Evolutionary conservation across 176 grass and related monocot genomes (phyloP), one percentile per base, ranked within the genome.

Genomic region (Tillandsia fasciculata): DNA sequence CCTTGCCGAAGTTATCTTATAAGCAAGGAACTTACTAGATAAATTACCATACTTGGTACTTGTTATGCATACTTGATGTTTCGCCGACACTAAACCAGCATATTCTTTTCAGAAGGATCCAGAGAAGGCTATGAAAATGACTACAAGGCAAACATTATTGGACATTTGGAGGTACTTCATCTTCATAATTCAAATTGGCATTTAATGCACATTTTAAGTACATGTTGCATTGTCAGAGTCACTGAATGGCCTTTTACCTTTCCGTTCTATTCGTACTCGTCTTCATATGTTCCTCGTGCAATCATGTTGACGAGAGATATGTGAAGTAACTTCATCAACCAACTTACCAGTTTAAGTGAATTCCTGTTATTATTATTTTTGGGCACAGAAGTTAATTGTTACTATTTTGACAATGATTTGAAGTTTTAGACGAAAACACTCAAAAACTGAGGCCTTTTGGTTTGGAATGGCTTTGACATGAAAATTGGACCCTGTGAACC

Each of bases 71-170:
- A 10, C 15, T 49, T 18, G 49, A 50, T 23, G 51, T 15, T 24
- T 9, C 17, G 12, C 8, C 1, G 33, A 42, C 33, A 42, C 33
- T 42, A 29, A 29, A 13, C 64, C 14, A 48, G 22, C 28, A 42
- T 65, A 51, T 13, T 18, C 18, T 51, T 79, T 85, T 71, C 89
- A 97, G 93, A 90, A 89, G 49, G 93, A 97, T 83, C 80, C 84
- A 64, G 70, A 80, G 65, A 89, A 86, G 74, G 93, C 86, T 72
- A 74, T 92, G 77, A 92, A 74, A 63, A 97, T 97, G 93, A 92
- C 86, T 49, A 97, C 93, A 2, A 87, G 89, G 71, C 81, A 87
- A 74, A 97, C 93, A 48, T 75, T 97, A 68, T 54, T 59, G 57
- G 93, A 97, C 76, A 76, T 97, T 63, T 97, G 89, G 93, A 92